These are phyloP conservation scores for Eimeria mitis DNA, from an alignment of 169 alveolate species.

Conservation along the genomic window DNA sequence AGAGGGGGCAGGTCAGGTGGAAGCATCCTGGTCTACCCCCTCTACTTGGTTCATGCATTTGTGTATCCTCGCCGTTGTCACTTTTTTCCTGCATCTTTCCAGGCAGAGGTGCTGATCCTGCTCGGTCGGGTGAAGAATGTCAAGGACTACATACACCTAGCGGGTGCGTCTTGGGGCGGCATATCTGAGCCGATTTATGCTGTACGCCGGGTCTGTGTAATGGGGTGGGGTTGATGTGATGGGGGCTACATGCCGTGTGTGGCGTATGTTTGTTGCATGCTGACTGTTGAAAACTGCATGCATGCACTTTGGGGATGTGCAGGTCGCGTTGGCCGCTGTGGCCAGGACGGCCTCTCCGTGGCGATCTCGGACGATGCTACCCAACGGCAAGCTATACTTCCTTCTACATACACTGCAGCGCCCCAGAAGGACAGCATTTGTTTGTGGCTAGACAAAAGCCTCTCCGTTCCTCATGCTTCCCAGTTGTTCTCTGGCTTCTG, in stretches of 20 bases:
- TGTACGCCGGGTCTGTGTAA: neutral
- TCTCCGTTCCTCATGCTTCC: neutral
- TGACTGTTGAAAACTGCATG: neutral
- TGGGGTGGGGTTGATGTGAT: neutral
- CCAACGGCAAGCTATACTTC: neutral
- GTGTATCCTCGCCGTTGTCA: neutral
- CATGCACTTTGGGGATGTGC: conserved; percentile 23
- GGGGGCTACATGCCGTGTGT: neutral
- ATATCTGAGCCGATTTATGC: neutral
- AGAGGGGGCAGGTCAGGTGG: neutral
- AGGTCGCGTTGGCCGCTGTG: conserved; percentile 69
- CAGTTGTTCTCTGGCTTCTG: neutral
- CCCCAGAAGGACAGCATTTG: neutral
- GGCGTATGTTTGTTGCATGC: neutral
- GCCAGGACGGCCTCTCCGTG: conserved; percentile 32
- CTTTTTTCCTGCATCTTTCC: neutral
- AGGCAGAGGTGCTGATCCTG: conserved; percentile 57
- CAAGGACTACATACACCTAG: conserved; percentile 68
- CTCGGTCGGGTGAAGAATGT: conserved; percentile 57
- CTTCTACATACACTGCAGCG: neutral
- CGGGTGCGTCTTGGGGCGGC: conserved; percentile 40
- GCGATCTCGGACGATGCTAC: conserved; percentile 29
- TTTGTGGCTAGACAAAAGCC: neutral
- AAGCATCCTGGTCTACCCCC: neutral
- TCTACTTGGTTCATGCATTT: neutral